Conservation (phyloP, 2,329 filamentous ascomycete species). For the Myrmaecium sp. region DNA sequence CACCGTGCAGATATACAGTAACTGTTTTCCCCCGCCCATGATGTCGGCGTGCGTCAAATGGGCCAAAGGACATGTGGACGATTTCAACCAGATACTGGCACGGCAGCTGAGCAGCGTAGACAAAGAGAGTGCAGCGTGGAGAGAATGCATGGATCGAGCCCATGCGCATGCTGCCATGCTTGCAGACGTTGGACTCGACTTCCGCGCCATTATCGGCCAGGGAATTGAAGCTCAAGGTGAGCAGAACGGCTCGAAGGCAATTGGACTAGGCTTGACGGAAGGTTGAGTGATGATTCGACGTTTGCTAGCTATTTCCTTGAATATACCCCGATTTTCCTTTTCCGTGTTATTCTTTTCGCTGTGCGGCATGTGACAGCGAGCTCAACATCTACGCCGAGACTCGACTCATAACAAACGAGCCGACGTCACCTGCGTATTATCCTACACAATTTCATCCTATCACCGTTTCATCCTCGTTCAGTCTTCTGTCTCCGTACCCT, state of each 20-base stretch:
- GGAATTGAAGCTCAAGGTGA: conserved; percentile 6
- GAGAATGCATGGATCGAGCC: conserved; percentile 66
- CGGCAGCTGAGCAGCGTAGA: conserved; percentile 80
- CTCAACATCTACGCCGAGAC: neutral
- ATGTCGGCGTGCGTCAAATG: conserved; percentile 94
- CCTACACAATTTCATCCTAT: conserved; percentile 1
- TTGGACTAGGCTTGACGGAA: neutral
- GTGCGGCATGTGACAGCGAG: neutral
- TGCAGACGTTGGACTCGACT: conserved; percentile 76
- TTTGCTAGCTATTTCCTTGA: conserved; percentile 8
- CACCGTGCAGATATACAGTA: conserved; percentile 76
- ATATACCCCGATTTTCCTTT: neutral
- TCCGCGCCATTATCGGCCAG: conserved; percentile 58
- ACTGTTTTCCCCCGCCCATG: conserved; percentile 59
- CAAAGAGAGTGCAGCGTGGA: conserved; percentile 57
- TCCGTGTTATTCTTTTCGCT: neutral
- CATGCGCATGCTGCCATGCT: conserved; percentile 66
- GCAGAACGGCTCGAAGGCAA: conserved; percentile 1
- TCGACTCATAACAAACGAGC: no score
- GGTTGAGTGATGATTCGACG: conserved; percentile 14
- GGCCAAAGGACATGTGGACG: conserved; percentile 90
- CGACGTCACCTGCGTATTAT: neutral
- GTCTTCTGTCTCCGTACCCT: neutral
- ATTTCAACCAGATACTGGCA: conserved; percentile 68
- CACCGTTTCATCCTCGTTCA: neutral